These are phyloP conservation scores for Aspergillus heteromorphus DNA, from an alignment of 495 filamentous ascomycete species.

Conservation along the genomic window DNA sequence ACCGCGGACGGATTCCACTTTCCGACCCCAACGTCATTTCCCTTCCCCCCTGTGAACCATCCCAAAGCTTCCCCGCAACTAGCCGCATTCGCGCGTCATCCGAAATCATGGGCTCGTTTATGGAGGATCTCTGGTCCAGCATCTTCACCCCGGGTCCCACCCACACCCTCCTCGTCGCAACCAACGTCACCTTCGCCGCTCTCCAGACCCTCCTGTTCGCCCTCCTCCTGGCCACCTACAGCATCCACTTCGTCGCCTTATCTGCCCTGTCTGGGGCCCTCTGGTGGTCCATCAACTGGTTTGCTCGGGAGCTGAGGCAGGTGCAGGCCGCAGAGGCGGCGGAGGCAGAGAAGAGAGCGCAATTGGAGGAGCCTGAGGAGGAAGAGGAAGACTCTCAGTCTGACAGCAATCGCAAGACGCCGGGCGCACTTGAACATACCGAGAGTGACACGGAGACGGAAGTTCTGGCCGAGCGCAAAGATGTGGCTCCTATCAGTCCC, in stretches of 20 bases:
- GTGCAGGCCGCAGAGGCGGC: constrained; percentile 51
- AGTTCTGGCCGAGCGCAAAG: constrained; percentile 19
- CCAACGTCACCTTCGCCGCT: constrained; percentile 80
- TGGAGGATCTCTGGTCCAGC: constrained; percentile 79
- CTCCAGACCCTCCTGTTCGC: constrained; percentile 72
- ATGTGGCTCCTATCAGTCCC: constrained; percentile 10
- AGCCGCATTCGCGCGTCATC: background rate
- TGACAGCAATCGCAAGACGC: constrained; percentile 26
- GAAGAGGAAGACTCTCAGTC: constrained; percentile 16
- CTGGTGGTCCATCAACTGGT: constrained; percentile 97
- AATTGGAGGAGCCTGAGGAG: constrained; percentile 25
- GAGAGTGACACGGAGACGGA: constrained; percentile 51
- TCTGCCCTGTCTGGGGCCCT: constrained; percentile 72
- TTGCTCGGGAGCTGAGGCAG: constrained; percentile 69
- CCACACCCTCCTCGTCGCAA: constrained; percentile 79
- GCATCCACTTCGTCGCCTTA: constrained; percentile 80
- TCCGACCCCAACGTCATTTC: constrained; percentile 13
- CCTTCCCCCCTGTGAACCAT: background rate
- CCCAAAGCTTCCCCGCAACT: background rate
- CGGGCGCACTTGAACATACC: constrained; percentile 24
- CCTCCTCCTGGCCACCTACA: constrained; percentile 77
- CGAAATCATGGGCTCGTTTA: constrained; percentile 67
- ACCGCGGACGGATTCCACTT: constrained; percentile 14
- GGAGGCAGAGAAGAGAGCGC: constrained; percentile 45
- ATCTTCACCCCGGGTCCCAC: constrained; percentile 91